phyloP scores from a whole-genome alignment of 1,139 yeast species.

The Hanseniaspora sp. region DNA sequence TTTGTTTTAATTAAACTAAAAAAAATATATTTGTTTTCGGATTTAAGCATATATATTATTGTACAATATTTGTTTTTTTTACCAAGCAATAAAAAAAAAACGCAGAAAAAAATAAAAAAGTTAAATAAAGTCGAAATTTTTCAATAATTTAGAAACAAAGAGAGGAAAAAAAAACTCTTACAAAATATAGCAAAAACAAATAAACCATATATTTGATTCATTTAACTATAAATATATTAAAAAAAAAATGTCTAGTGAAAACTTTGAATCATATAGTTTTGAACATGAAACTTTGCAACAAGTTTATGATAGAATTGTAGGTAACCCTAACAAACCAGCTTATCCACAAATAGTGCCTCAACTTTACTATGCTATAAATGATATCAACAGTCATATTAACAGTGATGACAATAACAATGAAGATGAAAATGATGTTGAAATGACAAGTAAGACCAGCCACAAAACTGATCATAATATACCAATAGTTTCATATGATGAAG shows the following conservation, averaged over 20 bases:
- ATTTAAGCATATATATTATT: too few species aligned
- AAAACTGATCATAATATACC: not conserved
- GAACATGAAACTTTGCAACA: conserved; percentile 38
- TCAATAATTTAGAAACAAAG: too few species aligned
- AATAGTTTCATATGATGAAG: conserved; percentile 9
- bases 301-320: conserved; percentile 43
- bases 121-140: too few species aligned
- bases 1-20: too few species aligned
- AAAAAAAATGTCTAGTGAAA: not conserved
- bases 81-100: too few species aligned
- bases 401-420: not conserved
- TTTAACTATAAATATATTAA: not conserved
- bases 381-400: not conserved
- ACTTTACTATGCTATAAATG: conserved; percentile 31
- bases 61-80: too few species aligned
- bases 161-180: too few species aligned
- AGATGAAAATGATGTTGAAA: not conserved
- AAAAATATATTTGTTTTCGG: too few species aligned
- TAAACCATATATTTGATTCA: not conserved
- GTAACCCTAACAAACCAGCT: conserved; percentile 36
- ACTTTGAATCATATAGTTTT: conserved; percentile 20
- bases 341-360: conserved; percentile 40
- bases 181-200: not conserved
- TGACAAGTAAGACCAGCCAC: not conserved
- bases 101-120: too few species aligned